Conservation (phyloP, 148 eudicot genomes). For the Camellia lanceoleosa region DNA sequence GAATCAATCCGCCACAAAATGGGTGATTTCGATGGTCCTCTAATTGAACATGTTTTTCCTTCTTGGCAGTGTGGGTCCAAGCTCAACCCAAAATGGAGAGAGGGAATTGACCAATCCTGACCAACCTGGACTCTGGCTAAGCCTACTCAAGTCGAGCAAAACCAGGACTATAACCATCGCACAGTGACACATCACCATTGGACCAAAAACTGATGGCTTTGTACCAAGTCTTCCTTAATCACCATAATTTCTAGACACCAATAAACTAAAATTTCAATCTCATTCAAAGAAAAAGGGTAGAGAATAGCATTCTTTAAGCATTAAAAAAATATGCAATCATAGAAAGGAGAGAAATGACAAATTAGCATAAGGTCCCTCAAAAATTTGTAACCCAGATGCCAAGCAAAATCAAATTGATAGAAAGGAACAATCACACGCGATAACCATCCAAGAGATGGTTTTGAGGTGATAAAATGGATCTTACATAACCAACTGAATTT, state of each 20-base stretch:
- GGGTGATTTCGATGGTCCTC: no score
- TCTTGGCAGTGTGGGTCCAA: no score
- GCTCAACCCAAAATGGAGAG: no score
- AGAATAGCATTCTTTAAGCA: background rate
- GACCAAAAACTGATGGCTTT: no score
- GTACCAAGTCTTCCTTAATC: no score
- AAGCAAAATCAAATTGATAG: background rate
- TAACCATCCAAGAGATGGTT: conserved; percentile 3
- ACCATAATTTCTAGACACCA: background rate
- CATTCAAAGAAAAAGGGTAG: background rate
- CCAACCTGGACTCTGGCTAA: no score
- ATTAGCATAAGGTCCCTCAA: background rate
- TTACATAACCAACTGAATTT: background rate
- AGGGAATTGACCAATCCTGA: no score
- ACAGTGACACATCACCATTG: no score
- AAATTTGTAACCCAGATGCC: background rate
- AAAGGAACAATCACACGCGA: background rate
- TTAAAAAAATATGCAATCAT: background rate
- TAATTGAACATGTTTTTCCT: no score
- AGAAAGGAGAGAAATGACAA: background rate
- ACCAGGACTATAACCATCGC: no score
- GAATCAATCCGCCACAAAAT: no score
- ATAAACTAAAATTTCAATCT: background rate
- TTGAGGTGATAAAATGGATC: background rate
- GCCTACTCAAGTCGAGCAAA: no score